Percentiles rank a stretch among this genome's conserved stretches.
Conservation (phyloP, 805 yeast species). For the Lipomyces sp. region DNA sequence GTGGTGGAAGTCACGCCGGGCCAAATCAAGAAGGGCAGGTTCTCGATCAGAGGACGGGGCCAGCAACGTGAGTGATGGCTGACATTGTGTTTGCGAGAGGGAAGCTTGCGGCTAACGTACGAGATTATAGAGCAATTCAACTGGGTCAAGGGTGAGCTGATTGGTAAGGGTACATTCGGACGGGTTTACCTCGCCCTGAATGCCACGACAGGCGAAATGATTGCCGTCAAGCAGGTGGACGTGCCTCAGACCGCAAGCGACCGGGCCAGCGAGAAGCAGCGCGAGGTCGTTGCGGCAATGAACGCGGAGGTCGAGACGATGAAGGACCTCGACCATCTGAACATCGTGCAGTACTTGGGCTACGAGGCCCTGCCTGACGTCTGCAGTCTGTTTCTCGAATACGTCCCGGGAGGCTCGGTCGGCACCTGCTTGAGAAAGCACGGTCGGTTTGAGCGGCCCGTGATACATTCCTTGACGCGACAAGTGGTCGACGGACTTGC, state of each 20-base stretch:
- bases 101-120: slow-evolving; percentile 37
- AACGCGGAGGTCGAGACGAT: slow-evolving; percentile 88
- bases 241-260: slow-evolving; percentile 48
- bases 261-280: slow-evolving; percentile 35
- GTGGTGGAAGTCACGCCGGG: slow-evolving; percentile 85
- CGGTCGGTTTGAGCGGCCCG: slow-evolving; percentile 78
- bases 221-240: slow-evolving; percentile 94
- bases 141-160: slow-evolving; percentile 96
- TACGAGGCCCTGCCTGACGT: slow-evolving; percentile 73
- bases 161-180: slow-evolving; percentile 96
- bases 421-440: slow-evolving; percentile 77
- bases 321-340: slow-evolving; percentile 89
- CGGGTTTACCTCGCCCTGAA: slow-evolving; percentile 87
- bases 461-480: slow-evolving; percentile 67
- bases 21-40: slow-evolving; percentile 18
- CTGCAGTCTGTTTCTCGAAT: slow-evolving; percentile 85
- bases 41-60: slow-evolving; percentile 44
- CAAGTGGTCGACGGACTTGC: slow-evolving; percentile 83
- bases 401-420: slow-evolving; percentile 97
- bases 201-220: slow-evolving; percentile 96
- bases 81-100: slow-evolving; percentile 27
- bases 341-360: slow-evolving; percentile 94
- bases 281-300: slow-evolving; percentile 73
- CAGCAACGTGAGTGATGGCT: slow-evolving; percentile 55
- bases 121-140: slow-evolving; percentile 69